Evolutionary conservation across 2,329 filamentous ascomycete species (phyloP).

Genomic region (Ophiosphaerella narmari): DNA sequence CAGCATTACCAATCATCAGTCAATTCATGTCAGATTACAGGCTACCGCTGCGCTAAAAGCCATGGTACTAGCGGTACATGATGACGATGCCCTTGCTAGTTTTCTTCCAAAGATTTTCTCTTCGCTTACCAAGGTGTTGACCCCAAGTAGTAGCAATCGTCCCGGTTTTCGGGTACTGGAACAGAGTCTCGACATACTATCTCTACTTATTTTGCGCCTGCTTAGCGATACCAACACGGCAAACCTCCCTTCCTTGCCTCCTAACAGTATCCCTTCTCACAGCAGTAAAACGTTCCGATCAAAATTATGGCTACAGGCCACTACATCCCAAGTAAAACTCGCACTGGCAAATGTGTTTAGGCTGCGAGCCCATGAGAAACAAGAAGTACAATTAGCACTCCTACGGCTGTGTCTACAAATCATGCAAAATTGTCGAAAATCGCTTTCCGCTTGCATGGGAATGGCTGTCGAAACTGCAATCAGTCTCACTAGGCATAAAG

Average conservation of each 20-base stretch:
- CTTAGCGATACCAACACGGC: conserved; percentile 52
- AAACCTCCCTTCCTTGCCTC: conserved; percentile 23
- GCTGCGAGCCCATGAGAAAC: conserved; percentile 70
- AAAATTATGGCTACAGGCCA: conserved; percentile 76
- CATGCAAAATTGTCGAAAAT: conserved; percentile 76
- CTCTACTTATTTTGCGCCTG: conserved; percentile 49
- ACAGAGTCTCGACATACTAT: conserved; percentile 63
- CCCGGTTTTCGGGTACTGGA: conserved; percentile 68
- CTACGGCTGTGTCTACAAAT: conserved; percentile 73
- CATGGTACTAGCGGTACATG: conserved; percentile 67
- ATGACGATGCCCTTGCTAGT: conserved; percentile 76
- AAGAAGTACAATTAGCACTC: conserved; percentile 70
- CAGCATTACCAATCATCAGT: conserved; percentile 66
- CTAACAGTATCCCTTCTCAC: conserved; percentile 12
- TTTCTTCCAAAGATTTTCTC: conserved; percentile 91
- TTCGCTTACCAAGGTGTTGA: conserved; percentile 74
- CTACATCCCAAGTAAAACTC: conserved; percentile 78
- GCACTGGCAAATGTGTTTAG: conserved; percentile 79
- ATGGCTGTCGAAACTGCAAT: conserved; percentile 84
- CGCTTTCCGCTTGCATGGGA: conserved; percentile 69
- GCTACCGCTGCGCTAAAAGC: conserved; percentile 68
- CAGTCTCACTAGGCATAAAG: conserved; percentile 58
- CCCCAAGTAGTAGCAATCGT: conserved; percentile 66
- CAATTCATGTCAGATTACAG: conserved; percentile 70
- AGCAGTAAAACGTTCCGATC: conserved; percentile 47